Evolutionary conservation across 176 grass and related monocot species (phyloP).

Genomic region (Areca catechu): DNA sequence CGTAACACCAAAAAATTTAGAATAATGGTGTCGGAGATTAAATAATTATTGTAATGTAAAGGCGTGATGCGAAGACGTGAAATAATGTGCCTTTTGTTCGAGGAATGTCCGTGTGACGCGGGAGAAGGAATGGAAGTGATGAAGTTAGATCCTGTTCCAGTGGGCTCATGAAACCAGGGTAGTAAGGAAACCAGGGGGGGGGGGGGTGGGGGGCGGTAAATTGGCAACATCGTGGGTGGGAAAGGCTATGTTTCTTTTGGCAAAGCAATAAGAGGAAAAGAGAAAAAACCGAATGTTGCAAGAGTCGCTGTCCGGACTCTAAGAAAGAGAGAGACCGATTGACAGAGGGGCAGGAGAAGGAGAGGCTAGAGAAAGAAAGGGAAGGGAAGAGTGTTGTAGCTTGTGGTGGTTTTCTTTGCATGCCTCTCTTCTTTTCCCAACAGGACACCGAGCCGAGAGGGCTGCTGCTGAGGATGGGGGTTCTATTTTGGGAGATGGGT

Average conservation of each 20-base stretch:
- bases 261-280: conserved; percentile 49
- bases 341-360: neutral
- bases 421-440: too few species aligned
- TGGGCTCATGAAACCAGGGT: too few species aligned
- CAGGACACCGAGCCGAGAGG: neutral
- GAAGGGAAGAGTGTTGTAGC: neutral
- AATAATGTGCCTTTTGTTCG: neutral
- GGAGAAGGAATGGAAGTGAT: neutral
- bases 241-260: conserved; percentile 50
- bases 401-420: neutral
- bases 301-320: conserved; percentile 15
- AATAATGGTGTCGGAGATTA: too few species aligned
- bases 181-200: neutral
- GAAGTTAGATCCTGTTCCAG: too few species aligned
- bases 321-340: neutral
- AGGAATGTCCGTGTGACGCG: neutral
- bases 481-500: conserved; percentile 14
- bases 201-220: neutral
- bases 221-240: conserved; percentile 16
- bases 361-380: neutral
- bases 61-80: too few species aligned
- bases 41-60: too few species aligned
- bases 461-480: neutral
- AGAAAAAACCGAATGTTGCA: conserved; percentile 33
- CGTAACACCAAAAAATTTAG: too few species aligned